These are phyloP conservation scores for Naganishia friedmannii DNA, from an alignment of 768 basidiomycete genomes.

Conservation along the genomic window DNA sequence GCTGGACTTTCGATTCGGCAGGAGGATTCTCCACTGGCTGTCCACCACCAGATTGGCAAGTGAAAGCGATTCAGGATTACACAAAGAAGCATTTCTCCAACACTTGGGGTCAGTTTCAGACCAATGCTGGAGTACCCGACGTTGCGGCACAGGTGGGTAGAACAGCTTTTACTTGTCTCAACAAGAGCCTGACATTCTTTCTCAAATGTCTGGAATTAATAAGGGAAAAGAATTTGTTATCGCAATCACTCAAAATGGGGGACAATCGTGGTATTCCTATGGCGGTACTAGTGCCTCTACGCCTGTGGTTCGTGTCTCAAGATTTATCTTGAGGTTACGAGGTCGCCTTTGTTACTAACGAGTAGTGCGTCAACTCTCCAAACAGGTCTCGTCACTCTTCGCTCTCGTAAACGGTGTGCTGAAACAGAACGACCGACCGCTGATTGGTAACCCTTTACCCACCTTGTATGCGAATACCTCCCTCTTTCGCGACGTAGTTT, in stretches of 20 bases:
- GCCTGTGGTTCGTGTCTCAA: neutral
- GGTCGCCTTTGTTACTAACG: neutral
- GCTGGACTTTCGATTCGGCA: conserved; percentile 6
- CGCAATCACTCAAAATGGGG: neutral
- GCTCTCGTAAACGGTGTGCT: conserved; percentile 8
- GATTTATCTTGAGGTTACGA: neutral
- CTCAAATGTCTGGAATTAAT: neutral
- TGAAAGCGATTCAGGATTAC: neutral
- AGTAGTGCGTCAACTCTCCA: neutral
- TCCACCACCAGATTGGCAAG: conserved; percentile 3
- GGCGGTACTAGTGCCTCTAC: conserved; percentile 14
- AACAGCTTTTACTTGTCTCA: neutral
- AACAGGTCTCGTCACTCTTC: neutral
- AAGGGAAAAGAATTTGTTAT: conserved; percentile 19
- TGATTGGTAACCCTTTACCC: neutral
- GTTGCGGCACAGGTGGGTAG: neutral
- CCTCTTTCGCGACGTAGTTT: conserved; percentile 1
- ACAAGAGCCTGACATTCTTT: neutral
- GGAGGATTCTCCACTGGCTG: conserved; percentile 5
- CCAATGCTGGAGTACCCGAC: conserved; percentile 9
- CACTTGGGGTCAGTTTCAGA: neutral
- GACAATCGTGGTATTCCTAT: neutral
- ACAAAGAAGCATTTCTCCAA: neutral
- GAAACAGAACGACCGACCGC: neutral
- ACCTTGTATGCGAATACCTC: conserved; percentile 12